Evolutionary conservation across 768 basidiomycete species (phyloP).

Genomic region (Candolleomyces aberdarensis): DNA sequence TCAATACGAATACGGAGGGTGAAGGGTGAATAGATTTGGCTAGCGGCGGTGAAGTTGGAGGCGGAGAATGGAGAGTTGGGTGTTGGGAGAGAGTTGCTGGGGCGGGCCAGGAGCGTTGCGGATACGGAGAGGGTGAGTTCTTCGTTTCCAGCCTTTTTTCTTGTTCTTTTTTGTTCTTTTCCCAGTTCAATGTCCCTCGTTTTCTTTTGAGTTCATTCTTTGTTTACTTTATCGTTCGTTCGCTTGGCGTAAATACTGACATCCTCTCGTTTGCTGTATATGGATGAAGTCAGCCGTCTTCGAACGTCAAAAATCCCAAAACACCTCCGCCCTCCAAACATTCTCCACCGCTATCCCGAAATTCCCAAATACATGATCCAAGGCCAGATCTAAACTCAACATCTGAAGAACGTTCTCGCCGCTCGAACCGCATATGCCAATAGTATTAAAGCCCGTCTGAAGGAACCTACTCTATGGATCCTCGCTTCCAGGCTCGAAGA

Average conservation of each 20-base stretch:
- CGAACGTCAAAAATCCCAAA: conserved; percentile 83
- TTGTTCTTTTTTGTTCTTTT: background rate
- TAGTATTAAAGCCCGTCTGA: conserved; percentile 84
- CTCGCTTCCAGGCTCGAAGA: conserved; percentile 89
- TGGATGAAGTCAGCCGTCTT: conserved; percentile 99
- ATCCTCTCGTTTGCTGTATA: conserved; percentile 49
- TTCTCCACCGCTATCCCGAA: conserved; percentile 71
- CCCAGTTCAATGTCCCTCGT: background rate
- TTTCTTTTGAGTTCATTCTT: background rate
- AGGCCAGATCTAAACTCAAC: conserved; percentile 76
- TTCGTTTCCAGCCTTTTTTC: background rate
- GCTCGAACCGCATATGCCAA: conserved; percentile 81
- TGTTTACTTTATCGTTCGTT: background rate
- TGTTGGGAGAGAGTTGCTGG: conserved; percentile 82
- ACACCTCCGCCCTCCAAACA: conserved; percentile 70
- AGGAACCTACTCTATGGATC: conserved; percentile 84
- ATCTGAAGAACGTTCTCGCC: conserved; percentile 51
- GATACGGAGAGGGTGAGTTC: conserved; percentile 81
- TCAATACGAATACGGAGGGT: conserved; percentile 92
- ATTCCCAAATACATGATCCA: conserved; percentile 98
- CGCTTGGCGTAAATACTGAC: too few species aligned
- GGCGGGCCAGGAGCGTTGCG: conserved; percentile 85
- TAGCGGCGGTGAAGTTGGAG: conserved; percentile 95
- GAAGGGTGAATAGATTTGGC: conserved; percentile 98
- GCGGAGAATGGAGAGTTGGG: conserved; percentile 91